Conservation (phyloP, 192 early-diverging fungal species). For the Mortierella hygrophila region DNA sequence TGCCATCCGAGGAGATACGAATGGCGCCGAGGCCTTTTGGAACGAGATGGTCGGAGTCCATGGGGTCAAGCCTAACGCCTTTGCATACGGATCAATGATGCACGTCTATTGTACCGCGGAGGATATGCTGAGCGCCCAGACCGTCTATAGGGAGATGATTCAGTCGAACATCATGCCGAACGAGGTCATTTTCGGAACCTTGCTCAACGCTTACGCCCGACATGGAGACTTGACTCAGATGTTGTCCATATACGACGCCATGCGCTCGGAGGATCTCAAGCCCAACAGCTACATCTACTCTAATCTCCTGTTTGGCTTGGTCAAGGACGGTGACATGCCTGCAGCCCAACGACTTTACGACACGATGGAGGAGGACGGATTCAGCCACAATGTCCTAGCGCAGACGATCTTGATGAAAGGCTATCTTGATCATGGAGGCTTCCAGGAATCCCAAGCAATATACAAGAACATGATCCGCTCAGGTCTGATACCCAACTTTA, state of each 20-base stretch:
- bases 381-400: slow-evolving; percentile 48
- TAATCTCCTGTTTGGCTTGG: slow-evolving; percentile 59
- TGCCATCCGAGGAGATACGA: slow-evolving; percentile 56
- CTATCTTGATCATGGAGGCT: slow-evolving; percentile 48
- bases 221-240: slow-evolving; percentile 59
- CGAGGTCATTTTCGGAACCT: slow-evolving; percentile 83
- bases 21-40: slow-evolving; percentile 52
- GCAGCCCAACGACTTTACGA: slow-evolving; percentile 55
- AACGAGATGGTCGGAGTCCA: slow-evolving; percentile 58
- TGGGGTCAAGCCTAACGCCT: slow-evolving; percentile 47
- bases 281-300: slow-evolving; percentile 61
- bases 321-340: slow-evolving; percentile 48
- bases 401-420: slow-evolving; percentile 67
- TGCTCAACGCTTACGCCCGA: slow-evolving; percentile 81
- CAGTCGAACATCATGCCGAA: slow-evolving; percentile 71
- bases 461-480: slow-evolving; percentile 59
- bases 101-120: slow-evolving; percentile 79
- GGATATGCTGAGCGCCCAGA: slow-evolving; percentile 80
- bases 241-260: slow-evolving; percentile 58
- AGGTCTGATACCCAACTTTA: slow-evolving; percentile 57
- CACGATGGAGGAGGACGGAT: slow-evolving; percentile 58
- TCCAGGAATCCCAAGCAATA: slow-evolving; percentile 53
- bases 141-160: slow-evolving; percentile 88
- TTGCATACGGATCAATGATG: slow-evolving; percentile 80
- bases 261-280: slow-evolving; percentile 55